phyloP scores from a whole-genome alignment of 2,329 filamentous ascomycete species.

The Stachybotrys elegans region DNA sequence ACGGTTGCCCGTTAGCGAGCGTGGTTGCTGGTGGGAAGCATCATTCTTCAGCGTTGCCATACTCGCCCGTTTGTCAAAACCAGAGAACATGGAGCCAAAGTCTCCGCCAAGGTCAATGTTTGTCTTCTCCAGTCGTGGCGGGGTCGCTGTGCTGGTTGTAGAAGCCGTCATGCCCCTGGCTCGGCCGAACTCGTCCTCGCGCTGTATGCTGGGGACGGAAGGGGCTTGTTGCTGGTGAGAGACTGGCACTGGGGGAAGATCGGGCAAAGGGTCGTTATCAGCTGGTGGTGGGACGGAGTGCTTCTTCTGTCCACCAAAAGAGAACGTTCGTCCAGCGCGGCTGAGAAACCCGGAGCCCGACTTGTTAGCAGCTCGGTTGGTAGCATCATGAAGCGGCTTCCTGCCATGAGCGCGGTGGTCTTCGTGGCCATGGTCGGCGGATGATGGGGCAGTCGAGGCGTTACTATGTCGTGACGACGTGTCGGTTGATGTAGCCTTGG shows the following conservation, averaged over 20 bases:
- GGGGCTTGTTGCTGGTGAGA: too few relatives aligned
- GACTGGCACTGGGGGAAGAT: constrained; percentile 26
- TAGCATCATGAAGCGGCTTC: constrained; percentile 30
- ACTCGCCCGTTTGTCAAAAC: constrained; percentile 51
- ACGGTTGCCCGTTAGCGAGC: constrained; percentile 42
- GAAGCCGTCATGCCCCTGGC: constrained; percentile 49
- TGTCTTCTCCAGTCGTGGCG: constrained; percentile 40
- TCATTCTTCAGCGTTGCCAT: constrained; percentile 41
- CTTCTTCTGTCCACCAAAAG: constrained; percentile 54
- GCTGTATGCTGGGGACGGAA: constrained; percentile 31
- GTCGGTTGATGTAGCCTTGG: constrained; percentile 54
- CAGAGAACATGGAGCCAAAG: constrained; percentile 50
- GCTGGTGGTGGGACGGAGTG: constrained; percentile 22
- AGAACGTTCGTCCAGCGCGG: constrained; percentile 53
- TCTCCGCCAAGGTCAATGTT: constrained; percentile 52
- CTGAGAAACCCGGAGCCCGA: constrained; percentile 49
- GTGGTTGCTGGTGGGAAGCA: constrained; percentile 28
- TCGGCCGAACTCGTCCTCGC: constrained; percentile 27
- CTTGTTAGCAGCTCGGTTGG: constrained; percentile 39
- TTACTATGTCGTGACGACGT: constrained; percentile 59
- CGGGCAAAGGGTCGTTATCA: constrained; percentile 23
- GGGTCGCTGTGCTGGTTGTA: constrained; percentile 48
- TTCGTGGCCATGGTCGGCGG: constrained; percentile 35
- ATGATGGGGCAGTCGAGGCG: constrained; percentile 56
- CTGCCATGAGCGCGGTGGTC: constrained; percentile 26